Conservation (phyloP, 1,284 basidiomycete genomes). For the Cutaneotrichosporon dermatis region DNA sequence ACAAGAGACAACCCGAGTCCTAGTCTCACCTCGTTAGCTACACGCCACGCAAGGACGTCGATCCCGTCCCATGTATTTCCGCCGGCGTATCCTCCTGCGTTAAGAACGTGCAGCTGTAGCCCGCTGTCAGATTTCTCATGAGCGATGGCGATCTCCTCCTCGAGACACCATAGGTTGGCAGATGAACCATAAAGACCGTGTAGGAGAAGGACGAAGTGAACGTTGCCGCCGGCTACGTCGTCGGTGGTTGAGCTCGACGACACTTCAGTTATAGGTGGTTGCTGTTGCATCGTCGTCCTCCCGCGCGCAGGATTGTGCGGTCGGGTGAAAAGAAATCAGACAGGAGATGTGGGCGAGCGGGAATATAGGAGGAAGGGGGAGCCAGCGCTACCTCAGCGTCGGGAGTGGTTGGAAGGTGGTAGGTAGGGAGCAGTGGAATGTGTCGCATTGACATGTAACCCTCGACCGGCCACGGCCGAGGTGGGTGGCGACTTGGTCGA, state of each 20-base stretch:
- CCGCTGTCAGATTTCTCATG: background rate
- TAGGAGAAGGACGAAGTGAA: conserved; percentile 45
- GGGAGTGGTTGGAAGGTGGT: too few relatives aligned
- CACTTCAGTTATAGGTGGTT: background rate
- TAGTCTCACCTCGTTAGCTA: conserved; percentile 30
- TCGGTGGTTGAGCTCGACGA: background rate
- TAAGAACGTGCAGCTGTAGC: conserved; percentile 25
- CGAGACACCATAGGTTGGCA: conserved; percentile 33
- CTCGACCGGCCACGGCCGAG: too few relatives aligned
- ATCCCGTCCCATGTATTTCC: conserved; percentile 48
- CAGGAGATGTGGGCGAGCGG: too few relatives aligned
- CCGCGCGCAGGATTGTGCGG: too few relatives aligned
- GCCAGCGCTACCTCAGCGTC: too few relatives aligned
- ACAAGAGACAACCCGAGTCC: too few relatives aligned
- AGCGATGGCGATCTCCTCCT: conserved; percentile 29
- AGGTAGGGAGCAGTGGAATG: too few relatives aligned
- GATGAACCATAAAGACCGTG: conserved; percentile 47
- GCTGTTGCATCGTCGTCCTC: background rate
- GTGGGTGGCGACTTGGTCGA: too few relatives aligned
- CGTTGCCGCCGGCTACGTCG: background rate
- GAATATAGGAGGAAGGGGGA: too few relatives aligned
- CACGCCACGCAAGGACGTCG: conserved; percentile 43
- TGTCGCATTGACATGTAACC: too few relatives aligned
- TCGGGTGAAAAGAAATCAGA: too few relatives aligned
- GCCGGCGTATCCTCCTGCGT: conserved; percentile 29